These are phyloP conservation scores for Sinapis alba DNA, from an alignment of 441 rosid genomes.

Conservation along the genomic window DNA sequence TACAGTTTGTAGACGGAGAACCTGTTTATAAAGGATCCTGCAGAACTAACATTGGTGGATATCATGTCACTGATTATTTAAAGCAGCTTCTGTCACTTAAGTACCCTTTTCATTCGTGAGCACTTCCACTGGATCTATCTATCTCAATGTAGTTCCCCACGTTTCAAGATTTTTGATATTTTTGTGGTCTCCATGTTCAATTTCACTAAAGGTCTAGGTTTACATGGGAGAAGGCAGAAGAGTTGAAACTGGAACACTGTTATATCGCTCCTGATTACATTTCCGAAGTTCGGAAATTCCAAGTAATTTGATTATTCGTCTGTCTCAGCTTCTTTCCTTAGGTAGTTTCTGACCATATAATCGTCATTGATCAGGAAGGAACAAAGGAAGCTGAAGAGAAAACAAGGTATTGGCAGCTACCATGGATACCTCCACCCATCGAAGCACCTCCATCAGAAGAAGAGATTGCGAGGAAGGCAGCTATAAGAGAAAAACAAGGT, in stretches of 20 bases:
- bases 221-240: constrained; percentile 94
- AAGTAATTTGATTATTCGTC: constrained; percentile 49
- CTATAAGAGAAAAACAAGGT: constrained; percentile 86
- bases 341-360: constrained; percentile 25
- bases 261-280: constrained; percentile 76
- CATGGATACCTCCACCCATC: constrained; percentile 84
- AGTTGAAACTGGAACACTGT: constrained; percentile 93
- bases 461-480: constrained; percentile 96
- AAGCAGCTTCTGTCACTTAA: constrained; percentile 95
- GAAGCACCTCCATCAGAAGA: constrained; percentile 97
- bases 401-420: constrained; percentile 92
- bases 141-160: constrained; percentile 12
- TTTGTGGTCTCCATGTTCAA: constrained; percentile 20
- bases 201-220: constrained; percentile 60
- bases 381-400: constrained; percentile 85
- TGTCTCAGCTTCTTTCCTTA: constrained; percentile 1
- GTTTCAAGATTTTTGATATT: constrained; percentile 13
- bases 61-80: constrained; percentile 80
- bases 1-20: constrained; percentile 87
- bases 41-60: constrained; percentile 91
- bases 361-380: constrained; percentile 64
- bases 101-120: constrained; percentile 87
- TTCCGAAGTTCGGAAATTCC: constrained; percentile 70
- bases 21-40: constrained; percentile 77
- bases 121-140: constrained; percentile 21